A percentile compares a stretch with the other conserved stretches of the same genome.
Conservation (phyloP, 1,284 basidiomycete species). For the Flammula alnicola region DNA sequence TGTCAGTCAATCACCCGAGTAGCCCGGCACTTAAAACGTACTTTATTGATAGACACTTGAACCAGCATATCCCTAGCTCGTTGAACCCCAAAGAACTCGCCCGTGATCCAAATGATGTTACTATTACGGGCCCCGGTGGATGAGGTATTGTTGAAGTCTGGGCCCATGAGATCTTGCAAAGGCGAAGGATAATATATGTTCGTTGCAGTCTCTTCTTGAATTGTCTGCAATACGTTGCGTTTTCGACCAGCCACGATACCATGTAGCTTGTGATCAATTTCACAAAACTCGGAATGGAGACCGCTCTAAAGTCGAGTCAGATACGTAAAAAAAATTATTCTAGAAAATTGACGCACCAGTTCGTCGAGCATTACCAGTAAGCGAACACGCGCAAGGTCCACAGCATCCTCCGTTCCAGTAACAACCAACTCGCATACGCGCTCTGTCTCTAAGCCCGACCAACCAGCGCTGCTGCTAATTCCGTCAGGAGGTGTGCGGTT, state of each 20-base stretch:
- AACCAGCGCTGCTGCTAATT: slow-evolving; percentile 73
- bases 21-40: slow-evolving; percentile 36
- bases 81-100: slow-evolving; percentile 96
- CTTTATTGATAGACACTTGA: slow-evolving; percentile 87
- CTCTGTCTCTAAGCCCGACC: slow-evolving; percentile 92
- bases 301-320: slow-evolving; percentile 63
- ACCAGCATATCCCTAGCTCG: slow-evolving; percentile 94
- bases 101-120: slow-evolving; percentile 95
- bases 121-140: slow-evolving; percentile 51
- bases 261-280: slow-evolving; percentile 96
- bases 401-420: slow-evolving; percentile 86
- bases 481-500: slow-evolving; percentile 78
- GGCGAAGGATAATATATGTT: slow-evolving; percentile 96
- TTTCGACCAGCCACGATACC: slow-evolving; percentile 92
- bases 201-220: slow-evolving; percentile 97
- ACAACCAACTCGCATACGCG: slow-evolving; percentile 92
- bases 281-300: slow-evolving; percentile 87
- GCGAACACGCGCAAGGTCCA: slow-evolving; percentile 89
- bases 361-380: slow-evolving; percentile 95
- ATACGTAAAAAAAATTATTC: slow-evolving; percentile 3
- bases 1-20: slow-evolving; percentile 10
- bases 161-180: slow-evolving; percentile 83
- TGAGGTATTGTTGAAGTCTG: slow-evolving; percentile 50
- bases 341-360: slow-evolving; percentile 59
- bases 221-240: slow-evolving; percentile 85